Evolutionary conservation across 306 rosid species (phyloP).

Genomic region (Leucaena leucocephala): DNA sequence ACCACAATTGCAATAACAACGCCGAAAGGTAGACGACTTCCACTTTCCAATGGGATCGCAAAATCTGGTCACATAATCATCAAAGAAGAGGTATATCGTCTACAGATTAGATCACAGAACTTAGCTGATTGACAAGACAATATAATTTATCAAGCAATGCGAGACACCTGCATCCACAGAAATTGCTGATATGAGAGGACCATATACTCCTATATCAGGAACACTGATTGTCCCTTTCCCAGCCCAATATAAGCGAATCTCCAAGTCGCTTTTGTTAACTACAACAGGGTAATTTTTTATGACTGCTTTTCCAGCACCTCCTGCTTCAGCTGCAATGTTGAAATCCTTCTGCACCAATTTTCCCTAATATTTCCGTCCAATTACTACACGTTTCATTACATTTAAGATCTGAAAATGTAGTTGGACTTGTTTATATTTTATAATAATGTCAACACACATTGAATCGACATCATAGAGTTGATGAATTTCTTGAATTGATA

Average conservation of each 20-base stretch:
- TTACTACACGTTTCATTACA: background rate
- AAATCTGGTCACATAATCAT: background rate
- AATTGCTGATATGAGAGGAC: background rate
- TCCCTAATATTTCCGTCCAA: slow-evolving; percentile 35
- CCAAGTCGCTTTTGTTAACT: slow-evolving; percentile 30
- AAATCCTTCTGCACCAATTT: slow-evolving; percentile 31
- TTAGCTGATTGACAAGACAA: background rate
- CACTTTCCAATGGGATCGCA: background rate
- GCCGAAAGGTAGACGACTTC: background rate
- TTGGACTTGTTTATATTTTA: no score
- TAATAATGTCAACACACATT: no score
- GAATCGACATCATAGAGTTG: background rate
- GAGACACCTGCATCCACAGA: background rate
- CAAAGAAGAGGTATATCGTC: background rate
- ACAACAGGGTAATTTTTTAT: background rate
- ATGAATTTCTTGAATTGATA: background rate
- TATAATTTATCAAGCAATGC: background rate
- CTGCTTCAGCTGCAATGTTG: slow-evolving; percentile 41
- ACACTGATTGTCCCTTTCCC: background rate
- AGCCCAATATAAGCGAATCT: no score
- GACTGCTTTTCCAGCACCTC: slow-evolving; percentile 8
- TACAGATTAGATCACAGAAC: background rate
- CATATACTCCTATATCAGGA: background rate
- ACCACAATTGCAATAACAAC: background rate
- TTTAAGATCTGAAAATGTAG: no score